These are phyloP conservation scores for Leccinum barrowsii DNA, from an alignment of 768 basidiomycete genomes.

Conservation along the genomic window DNA sequence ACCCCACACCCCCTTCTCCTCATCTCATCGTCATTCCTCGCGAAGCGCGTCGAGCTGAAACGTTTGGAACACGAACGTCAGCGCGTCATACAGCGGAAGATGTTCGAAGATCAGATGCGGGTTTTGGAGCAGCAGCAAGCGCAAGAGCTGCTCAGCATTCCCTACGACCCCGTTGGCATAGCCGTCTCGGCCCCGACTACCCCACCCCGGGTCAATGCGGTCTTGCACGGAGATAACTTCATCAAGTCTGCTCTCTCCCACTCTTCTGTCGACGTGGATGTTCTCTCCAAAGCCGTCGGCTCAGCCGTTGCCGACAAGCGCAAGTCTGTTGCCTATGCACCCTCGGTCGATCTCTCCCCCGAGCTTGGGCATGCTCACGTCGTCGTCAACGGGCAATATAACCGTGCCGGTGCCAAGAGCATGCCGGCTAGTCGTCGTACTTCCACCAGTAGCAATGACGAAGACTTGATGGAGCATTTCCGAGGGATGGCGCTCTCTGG, in stretches of 20 bases:
- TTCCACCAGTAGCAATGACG: slow-evolving; percentile 84
- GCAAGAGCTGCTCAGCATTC: slow-evolving; percentile 75
- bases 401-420: slow-evolving; percentile 79
- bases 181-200: slow-evolving; percentile 90
- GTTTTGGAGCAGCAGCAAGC: slow-evolving; percentile 88
- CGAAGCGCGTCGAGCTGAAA: slow-evolving; percentile 84
- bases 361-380: slow-evolving; percentile 49
- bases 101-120: slow-evolving; percentile 97
- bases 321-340: slow-evolving; percentile 84
- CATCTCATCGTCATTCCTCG: slow-evolving; percentile 7
- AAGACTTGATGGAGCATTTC: slow-evolving; percentile 73
- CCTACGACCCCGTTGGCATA: slow-evolving; percentile 59
- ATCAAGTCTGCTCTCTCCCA: slow-evolving; percentile 44
- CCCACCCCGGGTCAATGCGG: slow-evolving; percentile 73
- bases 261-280: slow-evolving; percentile 56
- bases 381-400: slow-evolving; percentile 50
- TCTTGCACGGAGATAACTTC: slow-evolving; percentile 56
- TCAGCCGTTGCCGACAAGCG: slow-evolving; percentile 69
- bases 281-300: slow-evolving; percentile 67
- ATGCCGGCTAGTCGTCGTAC: slow-evolving; percentile 91
- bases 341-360: slow-evolving; percentile 70
- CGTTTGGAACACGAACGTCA: slow-evolving; percentile 85
- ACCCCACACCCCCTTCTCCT: not conserved
- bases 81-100: slow-evolving; percentile 77
- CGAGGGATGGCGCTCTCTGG: slow-evolving; percentile 68